phyloP scores from a whole-genome alignment of 805 yeast species.

The Yarrowia sp. region DNA sequence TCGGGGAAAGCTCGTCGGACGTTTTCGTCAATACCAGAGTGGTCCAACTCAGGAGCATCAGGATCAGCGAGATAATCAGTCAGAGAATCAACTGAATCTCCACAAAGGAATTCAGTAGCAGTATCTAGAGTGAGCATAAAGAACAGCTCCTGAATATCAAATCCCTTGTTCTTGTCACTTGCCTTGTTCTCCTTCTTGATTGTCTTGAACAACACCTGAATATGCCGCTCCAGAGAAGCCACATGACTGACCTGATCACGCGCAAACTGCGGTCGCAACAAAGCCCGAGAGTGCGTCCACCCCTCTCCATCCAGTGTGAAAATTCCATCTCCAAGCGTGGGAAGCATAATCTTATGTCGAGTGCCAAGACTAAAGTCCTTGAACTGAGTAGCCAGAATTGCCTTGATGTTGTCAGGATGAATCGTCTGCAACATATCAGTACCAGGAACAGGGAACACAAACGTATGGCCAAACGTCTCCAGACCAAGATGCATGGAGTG shows the following conservation, averaged over 20 bases:
- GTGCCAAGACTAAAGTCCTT: constrained; percentile 37
- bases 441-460: constrained; percentile 11
- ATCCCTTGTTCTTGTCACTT: not conserved
- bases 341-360: constrained; percentile 34
- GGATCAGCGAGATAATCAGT: constrained; percentile 26
- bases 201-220: constrained; percentile 29
- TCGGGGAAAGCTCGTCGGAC: constrained; percentile 30
- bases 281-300: constrained; percentile 42
- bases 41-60: constrained; percentile 22
- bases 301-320: constrained; percentile 40
- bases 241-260: constrained; percentile 39
- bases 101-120: constrained; percentile 41
- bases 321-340: constrained; percentile 41
- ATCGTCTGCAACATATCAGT: constrained; percentile 31
- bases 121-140: constrained; percentile 39
- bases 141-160: constrained; percentile 37
- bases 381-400: constrained; percentile 39
- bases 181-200: constrained; percentile 1
- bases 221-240: constrained; percentile 35
- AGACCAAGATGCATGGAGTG: not conserved
- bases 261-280: constrained; percentile 41
- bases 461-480: constrained; percentile 11
- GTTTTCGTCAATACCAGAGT: constrained; percentile 24
- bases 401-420: constrained; percentile 40
- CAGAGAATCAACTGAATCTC: constrained; percentile 37